Conservation (phyloP, 2,329 filamentous ascomycete genomes). For the Aspergillus jensenii region DNA sequence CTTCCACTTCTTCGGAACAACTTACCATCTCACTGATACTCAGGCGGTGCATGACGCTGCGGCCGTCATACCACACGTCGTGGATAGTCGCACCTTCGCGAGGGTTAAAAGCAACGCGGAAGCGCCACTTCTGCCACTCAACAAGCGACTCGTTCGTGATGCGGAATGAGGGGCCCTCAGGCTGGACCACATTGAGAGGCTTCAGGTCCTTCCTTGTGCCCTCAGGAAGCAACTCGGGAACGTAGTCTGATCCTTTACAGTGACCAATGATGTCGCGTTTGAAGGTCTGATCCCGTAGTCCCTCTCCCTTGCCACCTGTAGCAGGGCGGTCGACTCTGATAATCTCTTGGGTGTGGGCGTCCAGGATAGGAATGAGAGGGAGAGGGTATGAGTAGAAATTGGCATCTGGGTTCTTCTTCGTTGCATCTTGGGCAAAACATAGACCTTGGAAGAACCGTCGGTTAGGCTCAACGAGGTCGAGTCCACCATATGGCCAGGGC, state of each 20-base stretch:
- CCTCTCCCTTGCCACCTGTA: conserved; percentile 51
- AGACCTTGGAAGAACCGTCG: conserved; percentile 54
- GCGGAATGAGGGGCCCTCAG: conserved; percentile 66
- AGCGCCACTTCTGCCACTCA: conserved; percentile 68
- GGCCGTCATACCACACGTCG: conserved; percentile 66
- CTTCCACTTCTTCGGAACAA: not conserved
- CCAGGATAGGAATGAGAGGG: conserved; percentile 54
- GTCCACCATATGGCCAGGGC: conserved; percentile 59
- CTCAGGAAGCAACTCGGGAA: conserved; percentile 48
- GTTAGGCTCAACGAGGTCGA: conserved; percentile 48
- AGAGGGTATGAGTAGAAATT: conserved; percentile 65
- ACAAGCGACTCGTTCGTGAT: conserved; percentile 38
- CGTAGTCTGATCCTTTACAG: conserved; percentile 54
- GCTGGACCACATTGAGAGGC: conserved; percentile 71
- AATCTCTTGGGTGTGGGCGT: conserved; percentile 55
- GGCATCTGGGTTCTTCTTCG: conserved; percentile 51
- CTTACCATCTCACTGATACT: conserved; percentile 66
- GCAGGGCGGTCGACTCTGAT: conserved; percentile 60
- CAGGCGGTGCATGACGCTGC: conserved; percentile 66
- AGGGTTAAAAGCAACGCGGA: conserved; percentile 59
- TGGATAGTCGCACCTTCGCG: conserved; percentile 70
- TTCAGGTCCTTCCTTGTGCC: conserved; percentile 57
- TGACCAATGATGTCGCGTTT: conserved; percentile 53
- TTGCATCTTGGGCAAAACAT: conserved; percentile 49
- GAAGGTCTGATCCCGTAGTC: conserved; percentile 41